Evolutionary conservation across 2,329 filamentous ascomycete species (phyloP), one percentile per base, ranked within the genome.

Genomic region (Ophiostoma tasmaniense): DNA sequence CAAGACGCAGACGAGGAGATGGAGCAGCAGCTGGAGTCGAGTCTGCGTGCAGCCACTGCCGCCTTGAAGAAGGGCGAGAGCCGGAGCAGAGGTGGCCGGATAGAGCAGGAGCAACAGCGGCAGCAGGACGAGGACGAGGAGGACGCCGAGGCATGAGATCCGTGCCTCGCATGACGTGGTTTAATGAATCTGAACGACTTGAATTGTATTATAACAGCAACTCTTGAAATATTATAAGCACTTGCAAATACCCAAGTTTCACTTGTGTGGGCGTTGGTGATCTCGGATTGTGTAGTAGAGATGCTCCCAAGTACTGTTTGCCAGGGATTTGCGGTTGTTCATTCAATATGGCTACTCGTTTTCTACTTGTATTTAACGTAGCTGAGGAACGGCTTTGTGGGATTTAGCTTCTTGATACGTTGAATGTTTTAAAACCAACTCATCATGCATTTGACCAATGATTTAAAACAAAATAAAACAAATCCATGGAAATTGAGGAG

Each of bases 1-100:
- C 80, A 81, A 8, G 80, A 81, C 62, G 79, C 80, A 1, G 64
- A 42, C 33, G 80, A 83, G 2, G 85, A 88, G 72, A 75, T 89
- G 67, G 84, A 89, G 71, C 83, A 80, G 75, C 87, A 86, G 75
- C 77, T 93, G 65, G 79, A 82, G 33, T 81, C 83, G 66, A 92
- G 87, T 75, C 77, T 92, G 64, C 87, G 86, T 20, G 30, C 14
- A 10, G 33, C 28, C 3, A 52, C 8, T 2, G 39, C n/a, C 0
- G 39, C 28, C 10, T 22, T 22, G 1, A 55, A 33, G 4, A 39
- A n/a, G 28, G 28, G 11, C 14, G 22, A 64, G 59, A 25, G 3
- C 25, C 4, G 17, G 13, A 25, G n/a, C 50, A 14, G 39, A 1
- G 52, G 62, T 33, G 33, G 64, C 22, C 33, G 37, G 10, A 55